Evolutionary conservation across 768 basidiomycete species (phyloP).

Genomic region (Mycena haematopus): DNA sequence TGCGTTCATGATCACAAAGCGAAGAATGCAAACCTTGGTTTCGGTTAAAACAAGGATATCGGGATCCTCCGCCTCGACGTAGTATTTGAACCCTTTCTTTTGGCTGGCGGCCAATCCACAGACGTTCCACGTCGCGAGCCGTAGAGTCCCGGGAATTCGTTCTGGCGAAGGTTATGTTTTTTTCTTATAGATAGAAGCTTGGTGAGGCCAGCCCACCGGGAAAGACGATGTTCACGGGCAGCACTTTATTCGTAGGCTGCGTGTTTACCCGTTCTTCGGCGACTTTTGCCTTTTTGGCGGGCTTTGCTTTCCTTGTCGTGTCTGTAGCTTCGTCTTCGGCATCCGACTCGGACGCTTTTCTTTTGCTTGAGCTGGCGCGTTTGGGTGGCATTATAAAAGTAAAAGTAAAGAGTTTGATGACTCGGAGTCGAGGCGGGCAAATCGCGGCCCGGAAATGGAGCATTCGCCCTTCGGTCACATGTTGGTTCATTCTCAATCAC

Average conservation of each 20-base stretch:
- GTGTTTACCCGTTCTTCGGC: constrained; percentile 40
- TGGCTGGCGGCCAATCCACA: constrained; percentile 76
- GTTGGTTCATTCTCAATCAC: no score
- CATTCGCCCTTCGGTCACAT: no score
- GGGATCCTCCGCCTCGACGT: constrained; percentile 86
- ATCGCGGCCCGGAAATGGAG: background rate
- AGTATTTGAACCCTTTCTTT: constrained; percentile 87
- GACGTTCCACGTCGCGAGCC: constrained; percentile 81
- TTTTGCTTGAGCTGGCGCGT: constrained; percentile 26
- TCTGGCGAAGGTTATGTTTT: constrained; percentile 2
- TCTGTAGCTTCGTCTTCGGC: constrained; percentile 11
- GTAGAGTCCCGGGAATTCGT: constrained; percentile 51
- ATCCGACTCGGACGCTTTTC: constrained; percentile 23
- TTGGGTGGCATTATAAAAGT: constrained; percentile 32
- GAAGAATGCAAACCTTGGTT: constrained; percentile 66
- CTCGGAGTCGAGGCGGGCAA: background rate
- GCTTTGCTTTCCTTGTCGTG: constrained; percentile 33
- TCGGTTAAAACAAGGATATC: constrained; percentile 87
- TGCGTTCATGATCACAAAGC: background rate
- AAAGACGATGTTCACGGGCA: constrained; percentile 69
- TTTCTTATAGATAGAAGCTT: background rate
- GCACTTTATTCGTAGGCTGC: constrained; percentile 76
- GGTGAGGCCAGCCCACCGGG: constrained; percentile 40
- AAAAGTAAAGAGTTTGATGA: background rate
- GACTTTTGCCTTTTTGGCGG: constrained; percentile 34